Evolutionary conservation across 1,139 yeast species (phyloP), one percentile per base, ranked within the genome.

Genomic region (Keqinozyma sinolaborantium): DNA sequence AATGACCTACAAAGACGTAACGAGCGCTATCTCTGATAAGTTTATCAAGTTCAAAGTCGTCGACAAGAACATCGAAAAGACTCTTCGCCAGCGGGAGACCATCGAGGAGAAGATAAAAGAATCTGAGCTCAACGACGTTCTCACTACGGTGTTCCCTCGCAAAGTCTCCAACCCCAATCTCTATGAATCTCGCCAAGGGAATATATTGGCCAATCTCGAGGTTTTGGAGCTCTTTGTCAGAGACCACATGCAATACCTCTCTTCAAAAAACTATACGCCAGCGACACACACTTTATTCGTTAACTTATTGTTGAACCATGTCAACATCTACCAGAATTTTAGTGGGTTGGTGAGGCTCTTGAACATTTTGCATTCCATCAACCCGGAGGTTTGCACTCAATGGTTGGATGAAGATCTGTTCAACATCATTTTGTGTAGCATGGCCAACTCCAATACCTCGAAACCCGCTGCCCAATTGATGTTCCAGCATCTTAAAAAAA

Each of bases 221-320:
- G 46, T 47, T 0, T 41, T 67, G 9, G 37, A 47, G 20, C 37
- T 35, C 1, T 63, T 65, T 34, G 43, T 60, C 3, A 29, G 26
- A 5, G 35, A 39, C 3, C 70, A 64, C 39, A 38, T 60, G 9
- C 31, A 42, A 4, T 58, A 61, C 36, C 41, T 62, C 16, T 31
- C 34, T 5, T 29, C 42, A 4, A 39, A 47, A 8, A 28, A 44
- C 1, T 49, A 49, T 28, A 38, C 50, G 9, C 15, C 18, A 3
- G 38, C 39, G n/a, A 59, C 69, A 4, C 39, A 49, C 10, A 51
- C 47, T 3, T 31, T 65, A 4, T 64, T 67, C 35, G 40, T 65
- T 15, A 64, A 66, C 40, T 64, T 73, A 38, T 30, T 66, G 5
- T 43, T 69, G 16, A 58, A 63, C 37, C 73, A 67, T 41, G 43